Evolutionary conservation across 805 yeast genomes (phyloP).

Genomic region (Candida boleticola): DNA sequence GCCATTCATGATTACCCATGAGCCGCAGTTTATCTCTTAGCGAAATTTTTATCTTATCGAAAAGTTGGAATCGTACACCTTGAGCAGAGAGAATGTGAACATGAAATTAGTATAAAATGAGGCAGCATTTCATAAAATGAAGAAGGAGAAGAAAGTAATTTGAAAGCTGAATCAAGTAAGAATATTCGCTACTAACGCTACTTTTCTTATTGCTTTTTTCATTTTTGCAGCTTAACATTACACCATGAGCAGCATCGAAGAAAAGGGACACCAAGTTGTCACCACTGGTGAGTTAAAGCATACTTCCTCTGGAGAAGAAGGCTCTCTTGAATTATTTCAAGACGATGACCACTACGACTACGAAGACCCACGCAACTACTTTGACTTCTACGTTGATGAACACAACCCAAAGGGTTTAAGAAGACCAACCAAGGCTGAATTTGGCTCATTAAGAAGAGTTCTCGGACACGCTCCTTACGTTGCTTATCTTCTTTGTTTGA

Average conservation of each 20-base stretch:
- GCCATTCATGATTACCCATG: no score
- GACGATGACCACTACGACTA: constrained; percentile 13
- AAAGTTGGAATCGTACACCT: no score
- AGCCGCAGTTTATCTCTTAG: no score
- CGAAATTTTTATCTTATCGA: no score
- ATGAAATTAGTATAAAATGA: no score
- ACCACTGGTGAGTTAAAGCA: not conserved
- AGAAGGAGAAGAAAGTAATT: no score
- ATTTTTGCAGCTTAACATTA: not conserved
- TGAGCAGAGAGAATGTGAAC: no score
- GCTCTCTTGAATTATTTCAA: not conserved
- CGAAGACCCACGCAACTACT: constrained; percentile 22
- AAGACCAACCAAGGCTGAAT: constrained; percentile 28
- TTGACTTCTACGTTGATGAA: constrained; percentile 26
- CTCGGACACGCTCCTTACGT: constrained; percentile 49
- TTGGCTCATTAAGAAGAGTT: constrained; percentile 27
- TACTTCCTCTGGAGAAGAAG: not conserved
- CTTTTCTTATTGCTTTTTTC: no score
- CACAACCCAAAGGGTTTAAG: constrained; percentile 38
- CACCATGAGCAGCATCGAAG: not conserved
- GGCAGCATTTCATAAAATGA: no score
- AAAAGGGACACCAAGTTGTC: not conserved
- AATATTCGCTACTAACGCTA: no score
- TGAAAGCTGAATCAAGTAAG: no score
- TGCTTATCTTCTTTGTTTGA: constrained; percentile 49